Conservation (phyloP, 2,329 filamentous ascomycete genomes). For the Fusarium camptoceras region DNA sequence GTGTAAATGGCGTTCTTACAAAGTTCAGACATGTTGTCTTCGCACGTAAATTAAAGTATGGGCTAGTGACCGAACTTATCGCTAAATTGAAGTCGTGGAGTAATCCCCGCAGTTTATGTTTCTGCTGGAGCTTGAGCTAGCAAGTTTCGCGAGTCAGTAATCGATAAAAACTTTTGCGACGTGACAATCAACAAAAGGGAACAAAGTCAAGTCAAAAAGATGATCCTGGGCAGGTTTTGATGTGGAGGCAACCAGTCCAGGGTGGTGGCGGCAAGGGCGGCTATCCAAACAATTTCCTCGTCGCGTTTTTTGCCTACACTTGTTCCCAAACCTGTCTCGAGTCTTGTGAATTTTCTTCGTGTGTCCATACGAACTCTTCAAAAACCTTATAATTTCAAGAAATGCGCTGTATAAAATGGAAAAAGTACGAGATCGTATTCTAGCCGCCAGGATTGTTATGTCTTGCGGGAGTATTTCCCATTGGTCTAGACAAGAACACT, state of each 20-base stretch:
- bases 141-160: not conserved
- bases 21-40: not conserved
- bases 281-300: not conserved
- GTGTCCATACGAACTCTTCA: too few relatives aligned
- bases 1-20: too few relatives aligned
- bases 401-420: not conserved
- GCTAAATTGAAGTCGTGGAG: not conserved
- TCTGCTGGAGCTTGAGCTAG: too few relatives aligned
- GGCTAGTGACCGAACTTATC: not conserved
- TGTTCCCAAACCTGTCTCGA: not conserved
- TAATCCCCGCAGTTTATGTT: too few relatives aligned
- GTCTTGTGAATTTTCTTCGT: not conserved
- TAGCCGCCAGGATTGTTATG: not conserved
- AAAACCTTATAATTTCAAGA: fast-evolving
- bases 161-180: not conserved
- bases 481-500: not conserved
- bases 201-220: not conserved
- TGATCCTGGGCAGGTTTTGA: too few relatives aligned
- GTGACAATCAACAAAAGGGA: not conserved
- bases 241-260: not conserved
- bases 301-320: not conserved
- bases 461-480: not conserved
- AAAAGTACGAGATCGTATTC: not conserved
- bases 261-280: not conserved
- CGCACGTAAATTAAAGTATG: not conserved